phyloP scores from a whole-genome alignment of 768 basidiomycete species.

The Cubamyces lactineus region DNA sequence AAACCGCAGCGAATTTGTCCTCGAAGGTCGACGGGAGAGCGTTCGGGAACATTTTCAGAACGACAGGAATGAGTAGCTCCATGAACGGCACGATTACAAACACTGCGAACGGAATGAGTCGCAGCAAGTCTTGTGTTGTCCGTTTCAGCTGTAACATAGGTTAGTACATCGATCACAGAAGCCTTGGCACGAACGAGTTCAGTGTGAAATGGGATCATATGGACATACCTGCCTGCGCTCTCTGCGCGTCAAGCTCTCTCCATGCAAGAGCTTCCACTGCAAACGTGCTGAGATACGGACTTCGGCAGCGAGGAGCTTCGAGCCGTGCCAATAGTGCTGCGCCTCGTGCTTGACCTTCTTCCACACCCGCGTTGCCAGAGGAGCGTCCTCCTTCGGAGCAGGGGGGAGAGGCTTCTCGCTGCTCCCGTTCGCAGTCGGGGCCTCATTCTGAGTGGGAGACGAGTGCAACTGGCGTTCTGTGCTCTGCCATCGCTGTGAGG shows the following conservation, averaged over 20 bases:
- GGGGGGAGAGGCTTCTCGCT: conserved; percentile 51
- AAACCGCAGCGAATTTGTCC: conserved; percentile 91
- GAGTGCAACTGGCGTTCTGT: conserved; percentile 20
- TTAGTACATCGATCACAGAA: neutral
- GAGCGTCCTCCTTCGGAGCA: conserved; percentile 40
- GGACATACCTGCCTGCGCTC: conserved; percentile 84
- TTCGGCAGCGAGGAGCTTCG: conserved; percentile 92
- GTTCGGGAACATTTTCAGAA: conserved; percentile 95
- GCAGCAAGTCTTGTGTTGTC: conserved; percentile 90
- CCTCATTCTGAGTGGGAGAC: conserved; percentile 20
- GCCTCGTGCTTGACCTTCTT: conserved; percentile 95
- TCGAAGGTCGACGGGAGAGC: conserved; percentile 99
- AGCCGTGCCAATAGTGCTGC: conserved; percentile 95
- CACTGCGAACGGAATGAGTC: conserved; percentile 93
- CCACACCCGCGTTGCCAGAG: conserved; percentile 72
- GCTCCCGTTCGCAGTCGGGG: conserved; percentile 28
- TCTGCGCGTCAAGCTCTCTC: conserved; percentile 87
- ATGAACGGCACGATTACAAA: conserved; percentile 98
- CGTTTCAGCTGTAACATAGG: conserved; percentile 67
- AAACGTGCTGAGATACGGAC: conserved; percentile 87
- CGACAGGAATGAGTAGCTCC: conserved; percentile 95
- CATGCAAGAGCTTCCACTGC: conserved; percentile 91
- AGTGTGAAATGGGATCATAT: neutral
- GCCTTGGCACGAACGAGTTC: neutral
- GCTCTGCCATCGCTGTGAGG: conserved; percentile 10